phyloP scores from a whole-genome alignment of 331 rosid genomes.

The Quercus phellos region DNA sequence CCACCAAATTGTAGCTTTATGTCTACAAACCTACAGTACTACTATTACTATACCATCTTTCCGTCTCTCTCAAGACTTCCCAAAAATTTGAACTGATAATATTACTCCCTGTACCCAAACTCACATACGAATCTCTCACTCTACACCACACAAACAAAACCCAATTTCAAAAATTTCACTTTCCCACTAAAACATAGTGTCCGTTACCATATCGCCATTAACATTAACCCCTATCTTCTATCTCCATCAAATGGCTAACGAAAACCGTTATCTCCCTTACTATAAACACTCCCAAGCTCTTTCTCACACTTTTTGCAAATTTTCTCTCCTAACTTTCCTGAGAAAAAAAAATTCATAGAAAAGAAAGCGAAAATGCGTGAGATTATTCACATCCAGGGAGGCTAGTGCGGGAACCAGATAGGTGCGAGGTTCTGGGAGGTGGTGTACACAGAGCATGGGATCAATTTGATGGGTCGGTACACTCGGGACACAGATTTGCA shows the following conservation, averaged over 20 bases:
- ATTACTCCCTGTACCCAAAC: not conserved
- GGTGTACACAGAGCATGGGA: constrained; percentile 20
- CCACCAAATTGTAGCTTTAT: too few relatives aligned
- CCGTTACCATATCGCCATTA: not conserved
- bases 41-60: too few relatives aligned
- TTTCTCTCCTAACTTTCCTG: not conserved
- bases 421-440: not conserved
- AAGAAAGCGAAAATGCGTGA: constrained; percentile 5
- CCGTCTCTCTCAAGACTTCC: too few relatives aligned
- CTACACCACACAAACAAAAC: not conserved
- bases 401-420: constrained; percentile 13
- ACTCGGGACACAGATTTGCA: constrained; percentile 12
- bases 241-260: not conserved
- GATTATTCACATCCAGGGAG: constrained; percentile 23
- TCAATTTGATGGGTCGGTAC: constrained; percentile 16
- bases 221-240: too few relatives aligned
- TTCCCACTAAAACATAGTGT: constrained; percentile 16
- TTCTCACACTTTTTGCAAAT: not conserved
- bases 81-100: not conserved
- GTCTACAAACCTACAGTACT: too few relatives aligned
- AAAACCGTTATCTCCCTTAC: not conserved
- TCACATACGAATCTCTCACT: not conserved
- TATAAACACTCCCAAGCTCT: not conserved
- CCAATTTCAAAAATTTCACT: constrained; percentile 8
- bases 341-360: not conserved